phyloP scores from a whole-genome alignment of 345 rosid genomes.

The Gossypium raimondii region DNA sequence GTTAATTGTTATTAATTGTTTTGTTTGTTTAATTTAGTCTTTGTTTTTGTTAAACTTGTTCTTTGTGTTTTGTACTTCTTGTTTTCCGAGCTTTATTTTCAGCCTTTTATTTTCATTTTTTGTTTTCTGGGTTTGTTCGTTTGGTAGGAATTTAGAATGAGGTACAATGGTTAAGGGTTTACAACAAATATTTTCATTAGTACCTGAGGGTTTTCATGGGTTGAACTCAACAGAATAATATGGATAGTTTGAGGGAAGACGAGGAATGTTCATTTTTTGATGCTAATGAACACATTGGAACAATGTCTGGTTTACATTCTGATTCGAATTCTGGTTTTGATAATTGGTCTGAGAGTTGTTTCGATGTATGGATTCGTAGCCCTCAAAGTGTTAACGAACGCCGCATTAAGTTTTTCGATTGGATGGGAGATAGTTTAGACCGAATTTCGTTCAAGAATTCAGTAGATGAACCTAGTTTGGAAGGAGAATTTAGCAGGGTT shows the following conservation, averaged over 20 bases:
- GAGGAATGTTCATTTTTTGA: constrained; percentile 64
- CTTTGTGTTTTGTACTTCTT: constrained; percentile 44
- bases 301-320: constrained; percentile 29
- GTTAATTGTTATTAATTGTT: constrained; percentile 20
- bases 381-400: constrained; percentile 58
- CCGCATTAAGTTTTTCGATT: constrained; percentile 49
- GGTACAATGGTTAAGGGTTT: constrained; percentile 36
- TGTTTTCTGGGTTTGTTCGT: constrained; percentile 43
- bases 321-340: constrained; percentile 23
- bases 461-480: constrained; percentile 23
- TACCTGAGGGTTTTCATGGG: constrained; percentile 56
- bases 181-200: constrained; percentile 34
- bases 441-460: constrained; percentile 16
- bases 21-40: constrained; percentile 20
- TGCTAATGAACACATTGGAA: constrained; percentile 54
- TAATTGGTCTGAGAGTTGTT: constrained; percentile 22
- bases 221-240: constrained; percentile 51
- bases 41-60: constrained; percentile 31
- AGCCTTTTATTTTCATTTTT: constrained; percentile 8
- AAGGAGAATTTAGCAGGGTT: constrained; percentile 34
- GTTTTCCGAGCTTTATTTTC: constrained; percentile 18
- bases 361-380: constrained; percentile 59
- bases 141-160: constrained; percentile 38
- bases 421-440: constrained; percentile 50
- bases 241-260: constrained; percentile 58